These are phyloP conservation scores for Echium plantagineum DNA, from an alignment of 257 asterid species.

Conservation along the genomic window DNA sequence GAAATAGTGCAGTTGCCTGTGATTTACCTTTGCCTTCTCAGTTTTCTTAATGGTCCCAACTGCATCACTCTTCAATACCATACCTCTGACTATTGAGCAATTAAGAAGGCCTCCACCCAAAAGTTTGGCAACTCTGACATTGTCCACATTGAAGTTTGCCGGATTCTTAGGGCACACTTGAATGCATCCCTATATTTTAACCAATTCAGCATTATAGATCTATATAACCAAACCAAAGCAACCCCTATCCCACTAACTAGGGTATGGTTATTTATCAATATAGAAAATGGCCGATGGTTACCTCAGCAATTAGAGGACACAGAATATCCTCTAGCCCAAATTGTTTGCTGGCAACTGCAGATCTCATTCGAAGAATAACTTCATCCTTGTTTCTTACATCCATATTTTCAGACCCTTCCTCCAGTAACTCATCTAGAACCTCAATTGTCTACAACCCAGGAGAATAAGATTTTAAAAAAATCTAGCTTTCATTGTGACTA, in stretches of 20 bases:
- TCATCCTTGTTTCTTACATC: slow-evolving; percentile 63
- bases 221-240: too few species aligned
- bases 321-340: slow-evolving; percentile 74
- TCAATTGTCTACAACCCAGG: slow-evolving; percentile 39
- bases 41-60: slow-evolving; percentile 73
- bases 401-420: slow-evolving; percentile 74
- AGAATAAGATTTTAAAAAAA: slow-evolving; percentile 5
- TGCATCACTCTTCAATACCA: slow-evolving; percentile 85
- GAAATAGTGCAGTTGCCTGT: too few species aligned
- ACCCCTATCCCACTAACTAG: too few species aligned
- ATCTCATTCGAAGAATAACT: slow-evolving; percentile 62
- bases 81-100: slow-evolving; percentile 63
- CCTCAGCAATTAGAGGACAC: slow-evolving; percentile 76
- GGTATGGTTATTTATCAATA: background rate
- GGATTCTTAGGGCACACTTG: slow-evolving; percentile 97
- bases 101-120: slow-evolving; percentile 84
- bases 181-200: slow-evolving; percentile 67
- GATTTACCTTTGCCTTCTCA: slow-evolving; percentile 80
- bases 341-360: slow-evolving; percentile 95
- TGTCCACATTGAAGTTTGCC: slow-evolving; percentile 86
- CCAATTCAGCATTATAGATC: background rate
- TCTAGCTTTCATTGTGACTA: background rate
- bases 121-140: slow-evolving; percentile 87
- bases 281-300: slow-evolving; percentile 13
- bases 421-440: slow-evolving; percentile 68